These are phyloP conservation scores for Nemania diffusa DNA, from an alignment of 2,329 filamentous ascomycete genomes.

Conservation along the genomic window DNA sequence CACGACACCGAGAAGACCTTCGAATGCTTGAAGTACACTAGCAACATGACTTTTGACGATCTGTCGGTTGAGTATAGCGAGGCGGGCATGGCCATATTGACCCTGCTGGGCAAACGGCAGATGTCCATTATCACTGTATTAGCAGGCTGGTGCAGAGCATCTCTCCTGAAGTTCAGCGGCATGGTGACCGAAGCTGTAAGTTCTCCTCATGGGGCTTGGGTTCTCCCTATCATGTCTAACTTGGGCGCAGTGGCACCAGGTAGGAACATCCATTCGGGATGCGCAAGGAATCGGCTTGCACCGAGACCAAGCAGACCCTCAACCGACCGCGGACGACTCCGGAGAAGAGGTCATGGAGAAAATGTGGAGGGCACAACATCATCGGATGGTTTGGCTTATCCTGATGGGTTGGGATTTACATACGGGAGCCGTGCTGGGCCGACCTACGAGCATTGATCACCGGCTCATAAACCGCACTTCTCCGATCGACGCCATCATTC, in stretches of 20 bases:
- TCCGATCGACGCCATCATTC: conserved; percentile 64
- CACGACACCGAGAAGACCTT: conserved; percentile 60
- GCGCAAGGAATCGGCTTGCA: conserved; percentile 72
- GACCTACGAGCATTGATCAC: conserved; percentile 66
- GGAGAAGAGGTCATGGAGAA: conserved; percentile 63
- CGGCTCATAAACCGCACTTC: conserved; percentile 58
- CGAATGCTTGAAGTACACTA: conserved; percentile 67
- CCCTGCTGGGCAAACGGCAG: conserved; percentile 66
- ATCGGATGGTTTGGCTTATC: conserved; percentile 66
- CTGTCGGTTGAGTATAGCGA: conserved; percentile 70
- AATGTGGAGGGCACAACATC: conserved; percentile 67
- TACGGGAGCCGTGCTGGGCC: conserved; percentile 63
- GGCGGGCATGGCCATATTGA: conserved; percentile 63
- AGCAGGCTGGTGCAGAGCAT: conserved; percentile 65
- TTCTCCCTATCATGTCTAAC: conserved; percentile 28
- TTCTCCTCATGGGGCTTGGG: conserved; percentile 15
- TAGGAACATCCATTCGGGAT: conserved; percentile 68
- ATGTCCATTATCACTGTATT: conserved; percentile 67
- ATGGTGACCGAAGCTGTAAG: conserved; percentile 67
- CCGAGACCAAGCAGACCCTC: conserved; percentile 62
- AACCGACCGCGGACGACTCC: conserved; percentile 56
- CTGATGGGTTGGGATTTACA: conserved; percentile 66
- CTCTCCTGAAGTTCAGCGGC: conserved; percentile 68
- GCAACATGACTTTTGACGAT: conserved; percentile 69
- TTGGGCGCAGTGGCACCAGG: conserved; percentile 61